phyloP scores from a whole-genome alignment of 225 moss, liverwort and hornwort genomes.

The Sphagnum tenellum region DNA sequence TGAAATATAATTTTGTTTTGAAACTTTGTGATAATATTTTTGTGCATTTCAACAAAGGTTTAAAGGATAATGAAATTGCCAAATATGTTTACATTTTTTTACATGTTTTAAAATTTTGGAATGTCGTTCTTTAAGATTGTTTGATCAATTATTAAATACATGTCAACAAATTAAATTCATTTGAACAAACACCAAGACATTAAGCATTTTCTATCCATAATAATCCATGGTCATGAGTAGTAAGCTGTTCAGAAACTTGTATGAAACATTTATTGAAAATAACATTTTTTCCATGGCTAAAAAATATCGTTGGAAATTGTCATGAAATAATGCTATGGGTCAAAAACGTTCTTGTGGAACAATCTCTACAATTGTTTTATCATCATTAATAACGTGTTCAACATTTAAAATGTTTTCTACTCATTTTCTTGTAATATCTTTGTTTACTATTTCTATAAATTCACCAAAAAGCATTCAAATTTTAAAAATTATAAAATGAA shows the following conservation, averaged over 20 bases:
- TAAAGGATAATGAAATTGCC: no score
- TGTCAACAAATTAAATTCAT: no score
- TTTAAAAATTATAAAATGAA: not conserved
- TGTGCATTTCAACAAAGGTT: no score
- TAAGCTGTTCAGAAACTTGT: not conserved
- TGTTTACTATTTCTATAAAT: not conserved
- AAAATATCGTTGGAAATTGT: not conserved
- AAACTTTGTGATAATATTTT: no score
- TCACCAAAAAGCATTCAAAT: not conserved
- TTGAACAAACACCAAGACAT: no score
- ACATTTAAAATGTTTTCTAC: not conserved
- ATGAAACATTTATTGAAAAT: not conserved
- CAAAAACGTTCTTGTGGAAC: not conserved
- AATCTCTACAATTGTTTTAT: not conserved
- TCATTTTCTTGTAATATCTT: not conserved
- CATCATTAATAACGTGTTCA: not conserved
- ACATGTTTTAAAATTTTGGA: no score
- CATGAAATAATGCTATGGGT: not conserved
- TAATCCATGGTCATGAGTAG: not conserved
- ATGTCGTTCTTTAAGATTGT: not conserved
- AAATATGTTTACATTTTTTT: no score
- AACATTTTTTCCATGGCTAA: not conserved
- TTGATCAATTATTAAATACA: not conserved
- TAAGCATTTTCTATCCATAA: not conserved
- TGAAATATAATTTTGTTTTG: no score